Percentiles rank a stretch among this genome's conserved stretches.
Evolutionary conservation across 2,329 filamentous ascomycete species (phyloP).

Genomic region (Spiromastix sp.): DNA sequence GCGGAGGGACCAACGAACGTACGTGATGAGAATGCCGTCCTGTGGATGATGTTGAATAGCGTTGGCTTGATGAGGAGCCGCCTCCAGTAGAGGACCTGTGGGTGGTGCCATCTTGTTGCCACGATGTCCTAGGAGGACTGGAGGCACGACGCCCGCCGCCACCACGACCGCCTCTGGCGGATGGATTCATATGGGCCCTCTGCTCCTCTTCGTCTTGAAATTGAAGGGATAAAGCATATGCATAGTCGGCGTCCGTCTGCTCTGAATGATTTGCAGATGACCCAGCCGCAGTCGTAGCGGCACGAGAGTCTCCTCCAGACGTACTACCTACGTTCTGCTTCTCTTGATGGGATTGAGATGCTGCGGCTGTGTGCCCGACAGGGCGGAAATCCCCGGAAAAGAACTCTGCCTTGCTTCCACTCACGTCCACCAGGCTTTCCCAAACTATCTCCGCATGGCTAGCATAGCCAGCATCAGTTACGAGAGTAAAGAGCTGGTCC

Average conservation of each 20-base stretch:
- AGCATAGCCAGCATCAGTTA: slow-evolving; percentile 87
- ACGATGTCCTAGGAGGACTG: background rate
- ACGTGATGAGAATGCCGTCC: slow-evolving; percentile 18
- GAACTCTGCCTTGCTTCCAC: slow-evolving; percentile 70
- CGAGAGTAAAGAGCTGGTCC: slow-evolving; percentile 65
- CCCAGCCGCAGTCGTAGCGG: slow-evolving; percentile 13
- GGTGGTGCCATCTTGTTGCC: background rate
- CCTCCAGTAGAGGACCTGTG: background rate
- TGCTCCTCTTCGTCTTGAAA: slow-evolving; percentile 92
- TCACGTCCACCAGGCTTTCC: slow-evolving; percentile 86
- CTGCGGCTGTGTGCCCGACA: slow-evolving; percentile 51
- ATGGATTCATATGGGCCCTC: slow-evolving; percentile 45
- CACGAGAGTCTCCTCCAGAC: slow-evolving; percentile 2
- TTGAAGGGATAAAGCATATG: slow-evolving; percentile 81
- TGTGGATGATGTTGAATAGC: slow-evolving; percentile 13
- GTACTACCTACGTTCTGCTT: slow-evolving; percentile 20
- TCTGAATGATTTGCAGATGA: slow-evolving; percentile 48
- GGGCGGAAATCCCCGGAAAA: slow-evolving; percentile 83
- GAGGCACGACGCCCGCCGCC: background rate
- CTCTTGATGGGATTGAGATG: slow-evolving; percentile 18
- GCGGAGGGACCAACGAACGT: slow-evolving; percentile 38
- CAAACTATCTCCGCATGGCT: slow-evolving; percentile 86
- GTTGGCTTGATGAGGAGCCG: slow-evolving; percentile 12
- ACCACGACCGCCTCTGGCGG: slow-evolving; percentile 1
- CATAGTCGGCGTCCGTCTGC: slow-evolving; percentile 60